Conservation (phyloP, 306 rosid species). For the Inga leiocalycina region DNA sequence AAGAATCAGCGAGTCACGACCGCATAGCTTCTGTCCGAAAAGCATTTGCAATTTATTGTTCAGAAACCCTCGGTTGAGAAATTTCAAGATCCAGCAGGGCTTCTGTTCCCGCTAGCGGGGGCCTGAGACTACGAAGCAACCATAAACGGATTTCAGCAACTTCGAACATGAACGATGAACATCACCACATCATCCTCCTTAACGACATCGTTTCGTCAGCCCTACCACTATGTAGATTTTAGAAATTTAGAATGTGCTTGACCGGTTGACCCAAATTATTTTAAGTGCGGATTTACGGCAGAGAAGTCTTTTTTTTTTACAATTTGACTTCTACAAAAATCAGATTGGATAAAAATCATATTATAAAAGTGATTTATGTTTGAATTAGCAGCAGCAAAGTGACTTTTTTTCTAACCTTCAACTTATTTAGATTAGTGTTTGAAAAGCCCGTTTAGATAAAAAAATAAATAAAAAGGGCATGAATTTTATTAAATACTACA, state of each 20-base stretch:
- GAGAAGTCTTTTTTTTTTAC: no score
- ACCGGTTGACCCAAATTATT: neutral
- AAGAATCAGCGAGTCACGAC: conserved; percentile 31
- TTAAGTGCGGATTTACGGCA: no score
- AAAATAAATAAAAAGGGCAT: no score
- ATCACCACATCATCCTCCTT: neutral
- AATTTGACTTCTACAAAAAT: no score
- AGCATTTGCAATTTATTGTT: conserved; percentile 36
- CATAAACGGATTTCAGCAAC: neutral
- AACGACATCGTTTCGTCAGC: neutral
- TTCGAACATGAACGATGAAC: neutral
- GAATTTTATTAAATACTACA: no score
- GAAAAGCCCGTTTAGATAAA: no score
- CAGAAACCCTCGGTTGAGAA: neutral
- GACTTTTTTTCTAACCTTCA: no score
- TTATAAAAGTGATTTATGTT: no score
- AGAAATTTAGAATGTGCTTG: neutral
- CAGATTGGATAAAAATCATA: no score
- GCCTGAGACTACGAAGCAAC: neutral
- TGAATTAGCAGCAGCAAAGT: no score
- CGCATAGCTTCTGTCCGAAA: conserved; percentile 24
- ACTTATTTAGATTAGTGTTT: no score
- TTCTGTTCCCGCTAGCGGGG: neutral
- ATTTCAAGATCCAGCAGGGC: neutral
- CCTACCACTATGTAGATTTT: neutral